Evolutionary conservation across 768 basidiomycete genomes (phyloP).

Genomic region (Leccinum rimulosum): DNA sequence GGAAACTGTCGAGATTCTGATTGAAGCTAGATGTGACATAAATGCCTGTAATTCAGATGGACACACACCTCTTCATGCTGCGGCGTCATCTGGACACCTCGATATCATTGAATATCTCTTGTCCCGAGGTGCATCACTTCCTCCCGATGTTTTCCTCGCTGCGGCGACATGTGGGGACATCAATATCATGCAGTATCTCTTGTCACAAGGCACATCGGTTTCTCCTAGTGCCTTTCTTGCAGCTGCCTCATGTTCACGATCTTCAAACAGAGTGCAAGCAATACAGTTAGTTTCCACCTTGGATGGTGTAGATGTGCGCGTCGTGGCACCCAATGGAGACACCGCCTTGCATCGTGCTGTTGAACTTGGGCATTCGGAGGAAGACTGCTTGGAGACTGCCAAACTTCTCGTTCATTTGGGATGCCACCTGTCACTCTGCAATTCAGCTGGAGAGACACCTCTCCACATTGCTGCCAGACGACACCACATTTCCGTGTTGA

Average conservation of each 20-base stretch:
- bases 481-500: neutral
- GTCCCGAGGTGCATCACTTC: neutral
- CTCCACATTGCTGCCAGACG: neutral
- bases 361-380: neutral
- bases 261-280: neutral
- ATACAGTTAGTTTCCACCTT: neutral
- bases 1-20: neutral
- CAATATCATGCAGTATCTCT: neutral
- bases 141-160: neutral
- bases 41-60: neutral
- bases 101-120: neutral
- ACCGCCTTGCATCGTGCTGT: neutral
- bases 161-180: neutral
- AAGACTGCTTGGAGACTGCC: neutral
- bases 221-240: neutral
- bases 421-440: neutral
- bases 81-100: neutral
- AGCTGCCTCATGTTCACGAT: neutral
- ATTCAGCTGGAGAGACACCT: neutral
- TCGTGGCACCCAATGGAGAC: neutral
- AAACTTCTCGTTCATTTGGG: neutral
- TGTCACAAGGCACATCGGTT: neutral
- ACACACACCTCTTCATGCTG: neutral
- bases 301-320: neutral
- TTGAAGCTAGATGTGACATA: neutral